Base-by-base conservation (phyloP, 2,329 filamentous ascomycete genomes). In the Colletotrichum agaves region DNA sequence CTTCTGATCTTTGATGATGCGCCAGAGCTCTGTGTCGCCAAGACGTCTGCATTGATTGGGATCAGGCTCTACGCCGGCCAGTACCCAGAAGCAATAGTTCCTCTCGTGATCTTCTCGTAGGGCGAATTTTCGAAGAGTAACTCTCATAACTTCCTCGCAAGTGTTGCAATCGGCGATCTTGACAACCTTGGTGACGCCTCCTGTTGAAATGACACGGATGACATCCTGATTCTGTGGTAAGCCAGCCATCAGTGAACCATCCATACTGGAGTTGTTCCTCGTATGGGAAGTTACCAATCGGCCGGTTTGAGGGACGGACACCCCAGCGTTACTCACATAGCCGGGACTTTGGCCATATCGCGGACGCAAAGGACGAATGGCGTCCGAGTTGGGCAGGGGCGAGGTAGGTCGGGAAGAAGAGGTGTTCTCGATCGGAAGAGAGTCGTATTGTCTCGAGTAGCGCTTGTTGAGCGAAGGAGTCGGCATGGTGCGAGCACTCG, bases 31-130 rank as follows among this genome's bases (percentile, higher is more conserved):
- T 4, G 89, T 90, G 74, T 99, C 96, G 37, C 91, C 90, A 43
- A 98, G 84, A 56, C 93, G 90, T 68, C 94, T 90, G 77, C 93
- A 97, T 75, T 94, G 90, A 56, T 86, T 87, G 33, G 93, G 91
- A 72, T 96, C 91, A 2, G 94, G 90, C 53, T 98, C 93, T 43
- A 93, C 83, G 57, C 94, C 95, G 72, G 93, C 91, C 66, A 98
- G 84, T 1, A 97, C 91, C 84, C 96, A 98, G 81, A 99, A 98
- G 82, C 94, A 98, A 81, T 97, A 98, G 75, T 97, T 97, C 74
- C 94, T 89, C 77, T 96, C 92, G 74, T 98, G 94, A 70, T 95
- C 93, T 75, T 97, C 94, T 21, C 94, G 92, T 33, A 97, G 86
- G 44, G 90, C 90, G 71, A 97, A 93, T 78, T 98, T 98, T 72